Conservation (phyloP, 2,329 filamentous ascomycete species). For the Domatiomyces globalis region DNA sequence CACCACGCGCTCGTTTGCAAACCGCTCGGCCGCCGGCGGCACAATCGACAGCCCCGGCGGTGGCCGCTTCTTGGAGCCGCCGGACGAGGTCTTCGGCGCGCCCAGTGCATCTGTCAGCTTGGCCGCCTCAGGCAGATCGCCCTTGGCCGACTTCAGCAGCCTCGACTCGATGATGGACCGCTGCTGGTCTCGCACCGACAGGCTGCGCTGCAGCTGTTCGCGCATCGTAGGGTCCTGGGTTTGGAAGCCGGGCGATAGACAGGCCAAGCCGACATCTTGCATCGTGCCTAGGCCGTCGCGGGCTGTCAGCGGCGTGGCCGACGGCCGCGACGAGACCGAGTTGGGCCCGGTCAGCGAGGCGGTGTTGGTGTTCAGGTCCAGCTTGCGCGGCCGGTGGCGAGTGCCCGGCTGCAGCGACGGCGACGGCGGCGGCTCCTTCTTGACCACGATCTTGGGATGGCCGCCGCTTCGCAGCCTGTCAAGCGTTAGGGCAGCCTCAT, state of each 20-base stretch:
- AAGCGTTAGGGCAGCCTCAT: not conserved
- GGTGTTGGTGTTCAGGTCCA: slow-evolving; percentile 53
- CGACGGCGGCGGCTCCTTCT: slow-evolving; percentile 80
- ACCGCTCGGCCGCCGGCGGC: slow-evolving; percentile 82
- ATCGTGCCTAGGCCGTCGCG: slow-evolving; percentile 64
- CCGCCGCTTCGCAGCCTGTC: slow-evolving; percentile 33
- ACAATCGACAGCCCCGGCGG: slow-evolving; percentile 87
- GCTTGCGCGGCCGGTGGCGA: slow-evolving; percentile 59
- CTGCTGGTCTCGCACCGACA: slow-evolving; percentile 87
- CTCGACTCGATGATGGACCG: slow-evolving; percentile 87
- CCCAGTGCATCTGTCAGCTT: slow-evolving; percentile 40
- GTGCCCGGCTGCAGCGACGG: slow-evolving; percentile 58
- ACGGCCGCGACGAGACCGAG: slow-evolving; percentile 44
- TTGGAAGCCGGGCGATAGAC: slow-evolving; percentile 86
- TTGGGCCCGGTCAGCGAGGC: slow-evolving; percentile 36
- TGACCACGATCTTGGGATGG: slow-evolving; percentile 74
- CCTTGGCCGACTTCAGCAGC: slow-evolving; percentile 74
- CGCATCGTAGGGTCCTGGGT: slow-evolving; percentile 95
- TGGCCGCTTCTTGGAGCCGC: slow-evolving; percentile 47
- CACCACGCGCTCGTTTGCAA: slow-evolving; percentile 86
- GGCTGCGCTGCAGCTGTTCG: slow-evolving; percentile 84
- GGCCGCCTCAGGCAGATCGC: slow-evolving; percentile 48
- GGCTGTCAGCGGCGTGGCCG: slow-evolving; percentile 54
- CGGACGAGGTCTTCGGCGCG: slow-evolving; percentile 23
- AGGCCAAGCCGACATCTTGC: slow-evolving; percentile 85